phyloP scores from a whole-genome alignment of 2,329 filamentous ascomycete species.

The Trichoderma sp. region DNA sequence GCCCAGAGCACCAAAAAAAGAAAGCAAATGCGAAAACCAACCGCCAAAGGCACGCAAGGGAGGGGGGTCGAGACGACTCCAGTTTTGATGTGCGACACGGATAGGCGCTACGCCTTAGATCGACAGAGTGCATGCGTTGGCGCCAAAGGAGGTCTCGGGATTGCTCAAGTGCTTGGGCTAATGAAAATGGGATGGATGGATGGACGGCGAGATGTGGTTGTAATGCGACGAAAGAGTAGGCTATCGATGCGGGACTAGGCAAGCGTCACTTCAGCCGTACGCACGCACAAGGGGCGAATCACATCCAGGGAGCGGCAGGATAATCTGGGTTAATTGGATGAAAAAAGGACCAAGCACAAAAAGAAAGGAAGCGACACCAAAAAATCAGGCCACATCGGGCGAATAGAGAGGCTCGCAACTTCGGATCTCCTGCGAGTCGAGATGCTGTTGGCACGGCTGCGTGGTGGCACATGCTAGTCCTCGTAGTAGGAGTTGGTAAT shows the following conservation, averaged over 20 bases:
- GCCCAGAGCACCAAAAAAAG: neutral
- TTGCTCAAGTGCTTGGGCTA: slow-evolving; percentile 5
- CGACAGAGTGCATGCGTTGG: slow-evolving; percentile 18
- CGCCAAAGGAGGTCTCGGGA: slow-evolving; percentile 15
- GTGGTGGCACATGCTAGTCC: neutral
- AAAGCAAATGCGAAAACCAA: neutral
- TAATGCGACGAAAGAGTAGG: neutral
- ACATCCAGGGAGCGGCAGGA: neutral
- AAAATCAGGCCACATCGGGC: slow-evolving; percentile 14
- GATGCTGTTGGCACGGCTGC: neutral
- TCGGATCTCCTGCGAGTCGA: neutral
- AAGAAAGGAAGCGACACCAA: neutral
- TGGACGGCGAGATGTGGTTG: neutral
- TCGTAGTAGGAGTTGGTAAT: neutral
- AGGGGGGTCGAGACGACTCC: slow-evolving; percentile 9
- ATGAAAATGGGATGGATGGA: slow-evolving; percentile 4
- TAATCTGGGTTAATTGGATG: neutral
- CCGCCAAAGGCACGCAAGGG: neutral
- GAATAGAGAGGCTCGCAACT: neutral
- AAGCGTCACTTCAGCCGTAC: slow-evolving; percentile 8
- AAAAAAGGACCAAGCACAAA: neutral
- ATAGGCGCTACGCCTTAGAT: slow-evolving; percentile 16
- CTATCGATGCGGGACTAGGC: slow-evolving; percentile 10
- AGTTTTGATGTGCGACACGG: slow-evolving; percentile 17
- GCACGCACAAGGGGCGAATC: slow-evolving; percentile 7